Conservation (phyloP, 495 filamentous ascomycete genomes). For the Aeminium ludgeri region DNA sequence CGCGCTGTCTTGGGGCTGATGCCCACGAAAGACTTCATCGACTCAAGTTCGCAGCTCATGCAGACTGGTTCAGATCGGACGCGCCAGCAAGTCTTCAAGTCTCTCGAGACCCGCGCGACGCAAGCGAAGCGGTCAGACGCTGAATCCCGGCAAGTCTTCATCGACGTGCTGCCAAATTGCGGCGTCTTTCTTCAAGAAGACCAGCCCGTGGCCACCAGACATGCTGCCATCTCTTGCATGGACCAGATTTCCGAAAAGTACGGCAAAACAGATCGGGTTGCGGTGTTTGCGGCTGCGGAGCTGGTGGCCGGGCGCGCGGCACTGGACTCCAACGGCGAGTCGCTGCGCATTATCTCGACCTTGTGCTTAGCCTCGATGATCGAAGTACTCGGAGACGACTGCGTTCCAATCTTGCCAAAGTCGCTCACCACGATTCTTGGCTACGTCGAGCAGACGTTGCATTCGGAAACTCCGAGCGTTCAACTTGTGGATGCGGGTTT, state of each 20-base stretch:
- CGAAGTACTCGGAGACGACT: slow-evolving; percentile 65
- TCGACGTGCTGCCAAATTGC: slow-evolving; percentile 63
- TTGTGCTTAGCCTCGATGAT: slow-evolving; percentile 76
- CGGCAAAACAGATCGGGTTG: slow-evolving; percentile 65
- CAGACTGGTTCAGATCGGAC: slow-evolving; percentile 52
- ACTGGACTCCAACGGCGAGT: slow-evolving; percentile 52
- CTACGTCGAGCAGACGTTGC: slow-evolving; percentile 47
- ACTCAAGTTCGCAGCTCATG: slow-evolving; percentile 62
- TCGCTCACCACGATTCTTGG: slow-evolving; percentile 52
- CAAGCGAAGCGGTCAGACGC: slow-evolving; percentile 46
- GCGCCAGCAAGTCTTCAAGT: slow-evolving; percentile 59
- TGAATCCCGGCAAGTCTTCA: slow-evolving; percentile 12
- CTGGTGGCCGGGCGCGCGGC: slow-evolving; percentile 61
- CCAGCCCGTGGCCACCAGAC: slow-evolving; percentile 48
- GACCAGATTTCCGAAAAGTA: slow-evolving; percentile 83
- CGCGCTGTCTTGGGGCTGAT: slow-evolving; percentile 59
- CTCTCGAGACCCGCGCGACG: slow-evolving; percentile 58
- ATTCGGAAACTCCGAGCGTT: slow-evolving; percentile 32
- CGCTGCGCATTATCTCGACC: slow-evolving; percentile 63
- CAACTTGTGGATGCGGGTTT: slow-evolving; percentile 68
- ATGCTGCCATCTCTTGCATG: slow-evolving; percentile 67
- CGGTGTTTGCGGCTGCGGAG: slow-evolving; percentile 44
- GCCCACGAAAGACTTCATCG: slow-evolving; percentile 69
- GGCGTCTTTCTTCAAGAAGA: slow-evolving; percentile 56
- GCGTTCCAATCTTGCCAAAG: slow-evolving; percentile 65